Base-by-base conservation (phyloP, 805 yeast species). In the Priceomyces haplophilus region DNA sequence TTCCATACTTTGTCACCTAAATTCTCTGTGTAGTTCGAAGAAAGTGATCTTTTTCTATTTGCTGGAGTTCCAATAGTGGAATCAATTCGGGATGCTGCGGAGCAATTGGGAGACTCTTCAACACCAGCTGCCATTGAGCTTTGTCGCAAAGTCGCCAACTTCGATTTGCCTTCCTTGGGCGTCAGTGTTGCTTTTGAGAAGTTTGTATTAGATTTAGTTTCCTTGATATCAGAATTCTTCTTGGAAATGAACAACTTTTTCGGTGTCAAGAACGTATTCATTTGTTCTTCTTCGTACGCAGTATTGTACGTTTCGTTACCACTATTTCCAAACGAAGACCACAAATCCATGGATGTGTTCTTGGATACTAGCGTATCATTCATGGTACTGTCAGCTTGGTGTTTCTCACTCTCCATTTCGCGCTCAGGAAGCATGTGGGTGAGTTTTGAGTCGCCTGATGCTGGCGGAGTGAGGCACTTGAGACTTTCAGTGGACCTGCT, bases 21-120 rank as follows among this genome's bases (percentile, higher is more conserved):
- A 18, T 33, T 27, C 8, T 41, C 27, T 8, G 46, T 33, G 18
- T 42, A 25, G 3, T 33, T 34, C 12, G 46, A 40, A 8, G 34
- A 38, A 17, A 15, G 11, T 3, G 43, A 37, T 25, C 35, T 34
- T 37, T 45, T 53, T 16, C 53, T 42, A 8, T 33, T 45, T 4
- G 46, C 19, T 1, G 70, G 69, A 8, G 68, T 60, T 4, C 50
- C 61, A 27, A 65, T 49, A 3, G 53, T 49, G 16, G 59, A 52
- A 37, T 61, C 67, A 24, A 66, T 62, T 46, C 60, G 62, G 4
- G 67, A 56, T 13, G 74, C 75, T 21, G 67, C 54, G 3, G 62
- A 54, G 42, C 58, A 55, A 44, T 62, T 64, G 1, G 74, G 74
- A 5, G 74, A 61, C 18, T 53, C 64, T 3, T 46, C 46, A 7